Conservation (phyloP, 257 asterid genomes). For the Solanum gracilifrons region DNA sequence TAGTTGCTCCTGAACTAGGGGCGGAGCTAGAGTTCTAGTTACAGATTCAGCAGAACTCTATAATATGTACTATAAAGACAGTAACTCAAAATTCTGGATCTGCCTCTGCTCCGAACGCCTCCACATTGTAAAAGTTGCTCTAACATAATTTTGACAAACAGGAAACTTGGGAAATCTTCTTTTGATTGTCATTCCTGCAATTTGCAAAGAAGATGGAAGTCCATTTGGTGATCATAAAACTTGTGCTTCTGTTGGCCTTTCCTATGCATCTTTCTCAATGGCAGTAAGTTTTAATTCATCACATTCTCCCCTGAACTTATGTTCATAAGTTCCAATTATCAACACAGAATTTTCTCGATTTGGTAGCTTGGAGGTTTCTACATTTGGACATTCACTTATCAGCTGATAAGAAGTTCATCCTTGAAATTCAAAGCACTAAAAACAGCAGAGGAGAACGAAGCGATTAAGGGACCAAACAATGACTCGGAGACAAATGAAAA, state of each 20-base stretch:
- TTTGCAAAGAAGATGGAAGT: conserved; percentile 43
- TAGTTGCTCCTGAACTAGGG: not conserved
- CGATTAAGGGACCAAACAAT: conserved; percentile 33
- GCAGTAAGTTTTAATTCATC: conserved; percentile 24
- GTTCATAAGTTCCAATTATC: not conserved
- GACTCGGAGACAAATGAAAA: conserved; percentile 48
- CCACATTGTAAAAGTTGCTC: not conserved
- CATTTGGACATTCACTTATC: conserved; percentile 62
- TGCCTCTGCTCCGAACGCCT: not conserved
- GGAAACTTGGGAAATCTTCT: conserved; percentile 61
- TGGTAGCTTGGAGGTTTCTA: conserved; percentile 59
- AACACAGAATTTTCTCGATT: not conserved
- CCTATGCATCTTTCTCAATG: conserved; percentile 65
- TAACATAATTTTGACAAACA: not conserved
- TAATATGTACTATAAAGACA: too few species aligned
- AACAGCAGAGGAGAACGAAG: conserved; percentile 8
- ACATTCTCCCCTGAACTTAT: not conserved
- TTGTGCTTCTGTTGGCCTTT: conserved; percentile 33
- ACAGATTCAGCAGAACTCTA: not conserved
- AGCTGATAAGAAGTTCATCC: conserved; percentile 41
- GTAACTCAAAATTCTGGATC: not conserved
- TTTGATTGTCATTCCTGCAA: conserved; percentile 50
- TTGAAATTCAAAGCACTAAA: conserved; percentile 14
- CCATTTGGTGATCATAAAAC: conserved; percentile 45
- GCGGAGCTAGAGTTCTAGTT: not conserved